Percentiles rank a stretch among this genome's conserved stretches.
phyloP scores from a whole-genome alignment of 2,329 filamentous ascomycete species.

The Ceratocystis lukuohia region DNA sequence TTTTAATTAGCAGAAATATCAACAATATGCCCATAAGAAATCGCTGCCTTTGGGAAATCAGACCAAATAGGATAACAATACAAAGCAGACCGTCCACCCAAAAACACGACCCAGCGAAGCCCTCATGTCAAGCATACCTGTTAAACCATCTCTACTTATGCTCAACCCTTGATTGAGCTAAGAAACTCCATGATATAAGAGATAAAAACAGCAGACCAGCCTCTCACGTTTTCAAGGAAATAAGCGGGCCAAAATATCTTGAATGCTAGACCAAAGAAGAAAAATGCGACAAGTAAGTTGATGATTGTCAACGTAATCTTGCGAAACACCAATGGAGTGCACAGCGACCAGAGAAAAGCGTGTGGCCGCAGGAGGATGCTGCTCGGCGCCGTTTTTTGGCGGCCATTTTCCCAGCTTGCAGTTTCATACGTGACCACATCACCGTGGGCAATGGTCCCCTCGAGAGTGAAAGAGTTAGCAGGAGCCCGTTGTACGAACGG shows the following conservation, averaged over 20 bases:
- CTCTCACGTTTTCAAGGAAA: neutral
- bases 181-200: neutral
- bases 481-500: slow-evolving; percentile 9
- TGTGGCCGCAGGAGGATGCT: neutral
- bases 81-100: neutral
- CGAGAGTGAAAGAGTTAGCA: neutral
- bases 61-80: neutral
- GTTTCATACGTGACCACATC: slow-evolving; percentile 16
- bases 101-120: neutral
- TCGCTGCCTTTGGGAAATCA: neutral
- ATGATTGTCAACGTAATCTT: neutral
- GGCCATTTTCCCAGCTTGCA: neutral
- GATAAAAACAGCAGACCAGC: neutral
- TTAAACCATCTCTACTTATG: neutral
- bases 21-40: neutral
- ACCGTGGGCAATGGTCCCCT: slow-evolving; percentile 3
- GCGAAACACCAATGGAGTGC: neutral
- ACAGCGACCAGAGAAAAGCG: neutral
- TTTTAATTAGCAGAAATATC: neutral
- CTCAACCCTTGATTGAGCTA: neutral
- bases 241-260: neutral
- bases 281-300: slow-evolving; percentile 2
- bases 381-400: neutral
- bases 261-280: slow-evolving; percentile 1
- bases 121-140: neutral